These are phyloP conservation scores for Megacollybia platyphylla DNA, from an alignment of 1,284 basidiomycete species.

Conservation along the genomic window DNA sequence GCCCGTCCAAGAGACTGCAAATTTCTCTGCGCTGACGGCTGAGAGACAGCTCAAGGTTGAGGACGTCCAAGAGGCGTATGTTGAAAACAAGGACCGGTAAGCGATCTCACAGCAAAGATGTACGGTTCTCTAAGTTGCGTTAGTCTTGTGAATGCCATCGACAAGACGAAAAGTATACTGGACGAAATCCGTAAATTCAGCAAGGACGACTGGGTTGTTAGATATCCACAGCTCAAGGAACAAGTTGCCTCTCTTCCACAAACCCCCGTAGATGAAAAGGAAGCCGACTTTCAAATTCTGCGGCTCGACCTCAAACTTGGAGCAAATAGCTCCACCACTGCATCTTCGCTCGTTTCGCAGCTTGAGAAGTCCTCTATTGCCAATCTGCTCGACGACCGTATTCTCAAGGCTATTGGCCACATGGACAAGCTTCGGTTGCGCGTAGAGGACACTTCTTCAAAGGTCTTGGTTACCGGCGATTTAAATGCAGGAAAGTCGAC, in stretches of 20 bases:
- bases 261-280: constrained; percentile 16
- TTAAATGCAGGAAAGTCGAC: constrained; percentile 98
- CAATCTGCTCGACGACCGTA: constrained; percentile 80
- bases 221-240: constrained; percentile 66
- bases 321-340: constrained; percentile 45
- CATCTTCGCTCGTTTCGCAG: constrained; percentile 77
- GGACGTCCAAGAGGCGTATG: constrained; percentile 62
- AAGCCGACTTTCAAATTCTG: constrained; percentile 63
- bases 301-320: constrained; percentile 91
- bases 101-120: constrained; percentile 11
- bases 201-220: constrained; percentile 74
- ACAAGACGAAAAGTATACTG: constrained; percentile 60
- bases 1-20: constrained; percentile 16
- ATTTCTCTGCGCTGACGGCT: constrained; percentile 9
- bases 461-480: constrained; percentile 98
- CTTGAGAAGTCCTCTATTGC: constrained; percentile 91
- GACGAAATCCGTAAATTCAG: constrained; percentile 72
- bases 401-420: constrained; percentile 69
- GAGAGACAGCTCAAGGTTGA: constrained; percentile 42
- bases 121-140: constrained; percentile 1
- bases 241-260: constrained; percentile 39
- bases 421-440: constrained; percentile 79
- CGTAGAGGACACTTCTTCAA: constrained; percentile 86
- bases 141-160: constrained; percentile 69
- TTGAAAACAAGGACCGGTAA: constrained; percentile 60